Percentiles rank a stretch among this genome's conserved stretches.
Conservation (phyloP, 352 stramenopile species). For the Globisporangium rhizosaccharum region DNA sequence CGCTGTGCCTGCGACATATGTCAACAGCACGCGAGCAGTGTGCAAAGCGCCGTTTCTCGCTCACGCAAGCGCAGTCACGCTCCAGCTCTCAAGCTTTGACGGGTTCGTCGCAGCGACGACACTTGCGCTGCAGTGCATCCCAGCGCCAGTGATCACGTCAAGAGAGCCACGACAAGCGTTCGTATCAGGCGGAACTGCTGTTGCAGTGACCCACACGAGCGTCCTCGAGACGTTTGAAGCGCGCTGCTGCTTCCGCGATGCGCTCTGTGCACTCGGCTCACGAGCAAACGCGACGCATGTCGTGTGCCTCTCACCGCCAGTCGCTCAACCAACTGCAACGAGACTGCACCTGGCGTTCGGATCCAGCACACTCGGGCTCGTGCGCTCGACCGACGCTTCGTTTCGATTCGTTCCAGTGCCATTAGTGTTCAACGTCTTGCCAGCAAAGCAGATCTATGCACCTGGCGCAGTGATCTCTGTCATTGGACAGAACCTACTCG, state of each 20-base stretch:
- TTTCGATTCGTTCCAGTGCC: constrained; percentile 21
- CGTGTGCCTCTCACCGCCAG: constrained; percentile 19
- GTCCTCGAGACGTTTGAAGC: constrained; percentile 7
- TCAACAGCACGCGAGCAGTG: constrained; percentile 23
- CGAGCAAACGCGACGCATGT: constrained; percentile 13
- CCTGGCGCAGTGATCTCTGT: constrained; percentile 17
- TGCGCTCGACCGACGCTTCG: constrained; percentile 28
- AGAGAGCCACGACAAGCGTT: constrained; percentile 17
- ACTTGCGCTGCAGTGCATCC: constrained; percentile 14
- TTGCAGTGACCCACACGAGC: constrained; percentile 15
- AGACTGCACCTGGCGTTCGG: constrained; percentile 21
- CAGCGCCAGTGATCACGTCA: constrained; percentile 15
- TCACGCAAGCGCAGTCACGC: constrained; percentile 9
- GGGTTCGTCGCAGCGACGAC: constrained; percentile 19
- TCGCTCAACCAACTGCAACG: constrained; percentile 6
- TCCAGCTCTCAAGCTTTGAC: constrained; percentile 30
- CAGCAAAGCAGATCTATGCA: constrained; percentile 12
- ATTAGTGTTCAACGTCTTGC: constrained; percentile 21
- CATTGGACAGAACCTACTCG: constrained; percentile 19
- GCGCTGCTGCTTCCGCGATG: constrained; percentile 28
- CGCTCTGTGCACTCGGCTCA: constrained; percentile 14
- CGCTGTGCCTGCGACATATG: constrained; percentile 20
- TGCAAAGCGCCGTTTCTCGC: constrained; percentile 25
- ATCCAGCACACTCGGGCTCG: neutral
- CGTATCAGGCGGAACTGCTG: constrained; percentile 10